phyloP scores from a whole-genome alignment of 495 filamentous ascomycete species.

The Aspergillus conjunctus region DNA sequence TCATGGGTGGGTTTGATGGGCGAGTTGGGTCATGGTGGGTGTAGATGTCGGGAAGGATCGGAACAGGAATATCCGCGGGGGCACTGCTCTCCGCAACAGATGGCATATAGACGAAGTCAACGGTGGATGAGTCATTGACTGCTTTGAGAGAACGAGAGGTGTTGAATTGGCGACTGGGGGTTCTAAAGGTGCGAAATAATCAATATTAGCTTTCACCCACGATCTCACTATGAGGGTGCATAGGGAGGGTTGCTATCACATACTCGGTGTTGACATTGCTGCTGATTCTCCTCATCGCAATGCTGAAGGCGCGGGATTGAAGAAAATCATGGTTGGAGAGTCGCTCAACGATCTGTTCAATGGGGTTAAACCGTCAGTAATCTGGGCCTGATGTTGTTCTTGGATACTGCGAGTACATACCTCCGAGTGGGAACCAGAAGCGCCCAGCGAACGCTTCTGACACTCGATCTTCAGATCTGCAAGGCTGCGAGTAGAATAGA shows the following conservation, averaged over 20 bases:
- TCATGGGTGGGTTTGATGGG: constrained; percentile 45
- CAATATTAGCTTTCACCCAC: constrained; percentile 26
- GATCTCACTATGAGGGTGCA: constrained; percentile 11
- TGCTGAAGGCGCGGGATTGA: constrained; percentile 56
- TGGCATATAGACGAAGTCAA: constrained; percentile 67
- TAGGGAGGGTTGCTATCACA: constrained; percentile 12
- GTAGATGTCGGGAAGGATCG: constrained; percentile 55
- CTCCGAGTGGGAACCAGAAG: constrained; percentile 41
- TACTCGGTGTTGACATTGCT: constrained; percentile 46
- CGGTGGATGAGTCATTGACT: constrained; percentile 59
- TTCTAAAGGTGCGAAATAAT: constrained; percentile 22
- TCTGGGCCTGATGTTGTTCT: background rate
- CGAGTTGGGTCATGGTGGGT: constrained; percentile 30
- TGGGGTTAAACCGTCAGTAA: constrained; percentile 11
- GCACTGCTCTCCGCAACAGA: constrained; percentile 47
- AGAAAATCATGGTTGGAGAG: constrained; percentile 56
- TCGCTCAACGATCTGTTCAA: constrained; percentile 50
- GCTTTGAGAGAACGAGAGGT: constrained; percentile 57
- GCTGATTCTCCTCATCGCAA: constrained; percentile 52
- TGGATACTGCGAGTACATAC: constrained; percentile 25
- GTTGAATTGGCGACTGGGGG: constrained; percentile 58
- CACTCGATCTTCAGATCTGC: constrained; percentile 47
- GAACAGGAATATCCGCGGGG: constrained; percentile 45
- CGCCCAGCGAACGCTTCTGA: constrained; percentile 37
- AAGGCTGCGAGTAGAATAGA: constrained; percentile 39